Conservation (phyloP, 2,329 filamentous ascomycete genomes). For the Fusarium praegraminearum region DNA sequence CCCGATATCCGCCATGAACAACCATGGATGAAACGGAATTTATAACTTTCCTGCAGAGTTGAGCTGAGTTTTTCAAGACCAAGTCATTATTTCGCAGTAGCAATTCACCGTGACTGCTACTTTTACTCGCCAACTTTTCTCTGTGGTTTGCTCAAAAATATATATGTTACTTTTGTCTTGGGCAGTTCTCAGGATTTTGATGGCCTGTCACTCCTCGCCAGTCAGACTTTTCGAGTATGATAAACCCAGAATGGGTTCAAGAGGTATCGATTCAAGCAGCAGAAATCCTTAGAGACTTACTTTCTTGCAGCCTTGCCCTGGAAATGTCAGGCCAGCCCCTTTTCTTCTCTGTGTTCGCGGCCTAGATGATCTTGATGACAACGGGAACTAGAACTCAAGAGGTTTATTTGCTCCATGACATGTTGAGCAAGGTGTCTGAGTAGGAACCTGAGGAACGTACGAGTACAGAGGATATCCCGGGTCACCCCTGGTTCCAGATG, state of each 20-base stretch:
- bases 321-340: not conserved
- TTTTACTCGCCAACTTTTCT: not conserved
- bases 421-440: conserved; percentile 18
- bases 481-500: conserved; percentile 28
- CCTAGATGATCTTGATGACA: too few relatives aligned
- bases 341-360: not conserved
- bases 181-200: not conserved
- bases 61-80: not conserved
- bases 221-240: not conserved
- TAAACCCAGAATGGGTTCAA: not conserved
- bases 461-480: conserved; percentile 1
- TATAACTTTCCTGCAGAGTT: not conserved
- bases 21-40: not conserved
- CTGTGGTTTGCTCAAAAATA: not conserved
- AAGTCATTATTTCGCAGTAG: conserved; percentile 9
- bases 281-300: not conserved
- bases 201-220: not conserved
- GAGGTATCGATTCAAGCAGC: not conserved
- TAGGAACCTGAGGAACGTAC: conserved; percentile 26
- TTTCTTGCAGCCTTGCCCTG: not conserved
- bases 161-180: not conserved
- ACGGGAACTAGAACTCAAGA: not conserved
- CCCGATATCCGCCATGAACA: not conserved
- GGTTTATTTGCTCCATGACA: conserved; percentile 20
- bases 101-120: conserved; percentile 16